These are phyloP conservation scores for Fusarium sp. DNA, from an alignment of 2,329 filamentous ascomycete species.

Conservation along the genomic window DNA sequence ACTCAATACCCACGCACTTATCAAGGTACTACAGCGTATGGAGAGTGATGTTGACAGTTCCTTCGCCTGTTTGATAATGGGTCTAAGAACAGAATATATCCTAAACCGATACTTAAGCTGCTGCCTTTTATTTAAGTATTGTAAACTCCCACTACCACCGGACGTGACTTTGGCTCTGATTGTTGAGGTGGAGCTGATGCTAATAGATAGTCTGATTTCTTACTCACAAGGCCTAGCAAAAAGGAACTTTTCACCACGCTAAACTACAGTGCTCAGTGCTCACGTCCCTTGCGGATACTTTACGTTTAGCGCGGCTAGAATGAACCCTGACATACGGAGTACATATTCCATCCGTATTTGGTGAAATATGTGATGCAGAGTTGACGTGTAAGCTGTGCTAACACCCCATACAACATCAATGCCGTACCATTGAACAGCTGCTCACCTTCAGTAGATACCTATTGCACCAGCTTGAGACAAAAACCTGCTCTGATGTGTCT, in stretches of 20 bases:
- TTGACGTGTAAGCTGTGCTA: slow-evolving; percentile 33
- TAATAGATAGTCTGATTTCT: slow-evolving; percentile 1
- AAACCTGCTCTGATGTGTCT: slow-evolving; percentile 3
- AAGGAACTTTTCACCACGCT: slow-evolving; percentile 34
- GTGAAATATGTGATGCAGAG: slow-evolving; percentile 30
- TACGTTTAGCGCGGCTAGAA: slow-evolving; percentile 30
- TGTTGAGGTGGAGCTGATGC: slow-evolving; percentile 22
- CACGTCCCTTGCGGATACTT: slow-evolving; percentile 36
- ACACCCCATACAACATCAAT: not conserved
- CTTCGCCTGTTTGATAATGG: not conserved
- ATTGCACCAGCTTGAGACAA: too few species aligned
- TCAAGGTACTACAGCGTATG: not conserved
- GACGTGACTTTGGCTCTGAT: slow-evolving; percentile 2
- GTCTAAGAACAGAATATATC: too few species aligned
- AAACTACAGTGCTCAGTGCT: slow-evolving; percentile 33
- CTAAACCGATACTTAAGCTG: not conserved
- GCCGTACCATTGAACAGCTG: slow-evolving; percentile 9
- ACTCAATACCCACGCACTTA: too few species aligned
- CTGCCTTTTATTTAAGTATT: not conserved
- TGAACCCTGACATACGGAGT: slow-evolving; percentile 13
- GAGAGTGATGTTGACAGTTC: not conserved
- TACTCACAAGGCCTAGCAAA: slow-evolving; percentile 35
- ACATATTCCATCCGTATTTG: not conserved
- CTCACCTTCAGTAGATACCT: not conserved
- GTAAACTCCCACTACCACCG: not conserved